These are phyloP conservation scores for Hyaloscypha hepaticicola DNA, from an alignment of 495 filamentous ascomycete genomes.

Conservation along the genomic window DNA sequence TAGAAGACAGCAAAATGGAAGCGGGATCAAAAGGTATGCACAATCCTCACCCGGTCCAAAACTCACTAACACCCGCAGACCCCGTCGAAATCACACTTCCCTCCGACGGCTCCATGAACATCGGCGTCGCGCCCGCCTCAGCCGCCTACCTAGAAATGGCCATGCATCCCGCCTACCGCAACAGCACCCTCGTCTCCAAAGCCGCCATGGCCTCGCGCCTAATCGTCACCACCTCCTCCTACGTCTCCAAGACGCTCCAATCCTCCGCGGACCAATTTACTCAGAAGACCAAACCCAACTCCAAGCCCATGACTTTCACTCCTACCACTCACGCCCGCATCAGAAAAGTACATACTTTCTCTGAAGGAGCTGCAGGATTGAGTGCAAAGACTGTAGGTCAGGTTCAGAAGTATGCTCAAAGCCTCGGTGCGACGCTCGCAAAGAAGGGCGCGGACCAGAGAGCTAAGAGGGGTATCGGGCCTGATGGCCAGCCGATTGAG, in stretches of 20 bases:
- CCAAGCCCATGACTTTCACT: conserved; percentile 82
- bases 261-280: conserved; percentile 78
- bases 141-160: conserved; percentile 79
- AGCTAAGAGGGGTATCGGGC: conserved; percentile 52
- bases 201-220: conserved; percentile 88
- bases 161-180: conserved; percentile 84
- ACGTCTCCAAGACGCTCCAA: conserved; percentile 73
- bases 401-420: conserved; percentile 79
- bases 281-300: conserved; percentile 69
- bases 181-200: conserved; percentile 82
- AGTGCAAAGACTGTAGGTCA: conserved; percentile 85
- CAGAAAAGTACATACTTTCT: conserved; percentile 80
- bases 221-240: conserved; percentile 81
- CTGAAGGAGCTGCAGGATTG: conserved; percentile 70
- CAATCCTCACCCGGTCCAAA: neutral
- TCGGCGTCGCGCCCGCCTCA: conserved; percentile 72
- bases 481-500: conserved; percentile 59
- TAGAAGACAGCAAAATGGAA: conserved; percentile 70
- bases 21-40: conserved; percentile 82
- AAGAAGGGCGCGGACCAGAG: conserved; percentile 49
- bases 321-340: conserved; percentile 81
- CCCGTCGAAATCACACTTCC: conserved; percentile 91
- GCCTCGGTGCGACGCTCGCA: conserved; percentile 73
- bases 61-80: conserved; percentile 46
- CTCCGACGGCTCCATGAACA: conserved; percentile 63